These are phyloP conservation scores for Aspergillus pseudoterreus DNA, from an alignment of 2,329 filamentous ascomycete genomes.

Conservation along the genomic window DNA sequence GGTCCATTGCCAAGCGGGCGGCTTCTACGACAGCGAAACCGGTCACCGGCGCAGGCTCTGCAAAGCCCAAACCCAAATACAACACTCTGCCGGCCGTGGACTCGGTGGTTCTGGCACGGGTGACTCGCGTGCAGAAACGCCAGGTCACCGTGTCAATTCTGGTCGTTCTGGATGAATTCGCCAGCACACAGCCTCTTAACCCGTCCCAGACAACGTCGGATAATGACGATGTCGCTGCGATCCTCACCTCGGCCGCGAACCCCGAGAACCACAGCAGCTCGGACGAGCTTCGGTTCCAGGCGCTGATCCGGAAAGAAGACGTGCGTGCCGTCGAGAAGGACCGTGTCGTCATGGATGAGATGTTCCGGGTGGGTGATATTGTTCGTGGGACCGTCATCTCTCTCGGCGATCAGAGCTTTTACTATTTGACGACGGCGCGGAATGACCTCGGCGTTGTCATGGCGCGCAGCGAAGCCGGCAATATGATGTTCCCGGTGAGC, in stretches of 20 bases:
- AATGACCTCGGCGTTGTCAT: conserved; percentile 94
- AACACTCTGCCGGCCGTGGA: conserved; percentile 79
- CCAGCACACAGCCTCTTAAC: conserved; percentile 16
- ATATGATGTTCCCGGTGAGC: conserved; percentile 86
- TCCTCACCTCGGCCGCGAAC: conserved; percentile 37
- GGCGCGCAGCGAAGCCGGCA: conserved; percentile 81
- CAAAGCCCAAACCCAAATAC: conserved; percentile 46
- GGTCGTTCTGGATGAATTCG: conserved; percentile 61
- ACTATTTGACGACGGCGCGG: conserved; percentile 87
- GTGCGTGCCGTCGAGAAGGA: conserved; percentile 95
- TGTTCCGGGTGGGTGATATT: conserved; percentile 88
- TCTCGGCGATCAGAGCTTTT: conserved; percentile 88
- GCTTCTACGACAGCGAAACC: not conserved
- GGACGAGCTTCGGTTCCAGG: conserved; percentile 71
- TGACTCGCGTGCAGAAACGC: conserved; percentile 78
- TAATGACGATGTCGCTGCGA: conserved; percentile 36
- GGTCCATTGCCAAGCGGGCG: conserved; percentile 9
- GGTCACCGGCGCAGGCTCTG: not conserved
- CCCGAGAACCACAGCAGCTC: conserved; percentile 44
- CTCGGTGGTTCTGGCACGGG: conserved; percentile 75
- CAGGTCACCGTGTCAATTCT: conserved; percentile 85
- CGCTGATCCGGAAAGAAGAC: conserved; percentile 81
- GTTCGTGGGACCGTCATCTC: conserved; percentile 85
- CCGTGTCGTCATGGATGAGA: conserved; percentile 83
- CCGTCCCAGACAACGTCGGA: conserved; percentile 25